Evolutionary conservation across 805 yeast species (phyloP).

Genomic region (Saturnispora silvae): DNA sequence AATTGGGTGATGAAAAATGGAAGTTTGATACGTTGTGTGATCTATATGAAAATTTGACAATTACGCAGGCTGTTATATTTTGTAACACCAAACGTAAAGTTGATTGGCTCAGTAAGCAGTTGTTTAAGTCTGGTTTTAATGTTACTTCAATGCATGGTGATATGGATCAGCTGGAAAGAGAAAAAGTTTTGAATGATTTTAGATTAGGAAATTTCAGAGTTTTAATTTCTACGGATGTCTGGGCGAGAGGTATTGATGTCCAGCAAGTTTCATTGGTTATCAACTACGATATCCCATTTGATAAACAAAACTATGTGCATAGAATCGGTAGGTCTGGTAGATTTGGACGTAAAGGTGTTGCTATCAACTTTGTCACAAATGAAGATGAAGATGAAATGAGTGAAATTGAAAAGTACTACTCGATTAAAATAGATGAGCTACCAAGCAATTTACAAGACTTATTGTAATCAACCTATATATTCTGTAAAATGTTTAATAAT

Average conservation of each 20-base stretch:
- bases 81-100: slow-evolving; percentile 96
- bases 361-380: slow-evolving; percentile 83
- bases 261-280: slow-evolving; percentile 95
- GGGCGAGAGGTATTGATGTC: slow-evolving; percentile 98
- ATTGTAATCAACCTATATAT: slow-evolving; percentile 17
- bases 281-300: slow-evolving; percentile 87
- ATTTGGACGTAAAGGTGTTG: slow-evolving; percentile 97
- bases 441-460: slow-evolving; percentile 50
- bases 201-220: slow-evolving; percentile 89
- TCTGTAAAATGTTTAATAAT: neutral
- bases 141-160: slow-evolving; percentile 97
- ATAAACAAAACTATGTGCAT: slow-evolving; percentile 93
- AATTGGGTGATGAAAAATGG: slow-evolving; percentile 87
- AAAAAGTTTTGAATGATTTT: slow-evolving; percentile 90
- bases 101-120: slow-evolving; percentile 75
- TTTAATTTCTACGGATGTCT: slow-evolving; percentile 89
- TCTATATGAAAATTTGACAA: slow-evolving; percentile 86
- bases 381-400: slow-evolving; percentile 66
- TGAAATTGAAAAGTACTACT: slow-evolving; percentile 66
- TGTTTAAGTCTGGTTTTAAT: slow-evolving; percentile 74
- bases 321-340: slow-evolving; percentile 98
- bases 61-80: slow-evolving; percentile 96
- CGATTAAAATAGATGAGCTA: slow-evolving; percentile 66
- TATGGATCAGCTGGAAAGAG: slow-evolving; percentile 91
- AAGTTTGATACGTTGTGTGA: slow-evolving; percentile 93